Conservation (phyloP, 2,329 filamentous ascomycete species). For the Ophiostoma montium region DNA sequence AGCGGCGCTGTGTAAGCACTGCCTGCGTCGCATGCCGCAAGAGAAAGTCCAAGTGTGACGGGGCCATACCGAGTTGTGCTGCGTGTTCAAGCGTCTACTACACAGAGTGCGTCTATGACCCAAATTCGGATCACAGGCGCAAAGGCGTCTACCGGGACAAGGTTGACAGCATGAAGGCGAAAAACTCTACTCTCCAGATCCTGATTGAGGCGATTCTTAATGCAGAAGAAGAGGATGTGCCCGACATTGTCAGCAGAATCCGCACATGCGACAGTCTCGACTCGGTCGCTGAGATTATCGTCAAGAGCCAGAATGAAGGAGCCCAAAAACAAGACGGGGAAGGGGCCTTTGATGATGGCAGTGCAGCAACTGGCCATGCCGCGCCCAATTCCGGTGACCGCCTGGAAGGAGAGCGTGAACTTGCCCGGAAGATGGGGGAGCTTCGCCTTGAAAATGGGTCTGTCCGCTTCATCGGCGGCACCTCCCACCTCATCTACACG, state of each 20-base stretch:
- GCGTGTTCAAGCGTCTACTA: constrained; percentile 92
- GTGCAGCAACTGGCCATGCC: constrained; percentile 21
- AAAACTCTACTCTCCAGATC: constrained; percentile 78
- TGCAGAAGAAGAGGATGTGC: constrained; percentile 74
- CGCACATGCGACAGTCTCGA: constrained; percentile 66
- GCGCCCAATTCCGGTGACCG: constrained; percentile 20
- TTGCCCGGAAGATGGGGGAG: constrained; percentile 89
- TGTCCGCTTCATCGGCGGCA: constrained; percentile 84
- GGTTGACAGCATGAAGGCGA: constrained; percentile 73
- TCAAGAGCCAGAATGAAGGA: constrained; percentile 22
- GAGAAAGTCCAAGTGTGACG: constrained; percentile 82
- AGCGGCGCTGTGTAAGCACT: constrained; percentile 70
- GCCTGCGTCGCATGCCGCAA: constrained; percentile 69
- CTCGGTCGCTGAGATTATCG: constrained; percentile 37
- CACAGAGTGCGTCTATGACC: constrained; percentile 86
- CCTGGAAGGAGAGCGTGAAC: constrained; percentile 54
- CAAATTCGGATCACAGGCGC: constrained; percentile 85
- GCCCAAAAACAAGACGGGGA: constrained; percentile 20
- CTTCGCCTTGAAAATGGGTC: constrained; percentile 75
- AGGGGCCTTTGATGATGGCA: constrained; percentile 18
- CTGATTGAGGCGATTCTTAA: constrained; percentile 87
- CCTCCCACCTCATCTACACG: constrained; percentile 75
- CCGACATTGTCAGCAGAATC: constrained; percentile 69
- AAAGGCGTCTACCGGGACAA: constrained; percentile 97
- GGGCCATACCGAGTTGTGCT: constrained; percentile 78